Evolutionary conservation across 768 basidiomycete species (phyloP), one percentile per base, ranked within the genome.

Genomic region (Termitomyces sp.): DNA sequence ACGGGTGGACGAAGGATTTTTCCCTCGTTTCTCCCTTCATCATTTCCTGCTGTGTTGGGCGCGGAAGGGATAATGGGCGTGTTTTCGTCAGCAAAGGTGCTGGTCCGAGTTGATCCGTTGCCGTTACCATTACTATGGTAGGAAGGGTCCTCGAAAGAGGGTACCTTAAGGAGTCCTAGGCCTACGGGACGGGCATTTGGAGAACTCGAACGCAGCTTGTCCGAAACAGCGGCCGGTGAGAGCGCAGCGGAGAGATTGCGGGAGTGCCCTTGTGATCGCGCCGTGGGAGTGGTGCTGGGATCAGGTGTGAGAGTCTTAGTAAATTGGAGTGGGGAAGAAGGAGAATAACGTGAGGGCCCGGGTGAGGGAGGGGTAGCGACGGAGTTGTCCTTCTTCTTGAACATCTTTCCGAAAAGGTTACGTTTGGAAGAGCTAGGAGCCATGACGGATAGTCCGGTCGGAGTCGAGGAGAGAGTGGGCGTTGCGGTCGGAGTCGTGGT

Each of bases 341-440:
- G 33, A 4, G 52, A 48, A 62, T 52, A 59, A 60, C 68, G 54
- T 59, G 70, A 52, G 63, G 63, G 63, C 56, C 64, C 52, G 42
- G 71, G 63, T 55, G 71, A 54, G 9, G 69, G 63, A 41, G 69
- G 61, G n/a, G 52, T 38, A 5, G 29, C 39, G 35, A 48, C 6
- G 11, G 49, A 23, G 15, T 12, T 54, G 42, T 66, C 61, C 40
- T 64, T 56, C n/a, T 78, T 82, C 64, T 81, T 87, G 75, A 92
- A 92, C 32, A 91, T 70, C 64, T 81, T 87, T 25, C 84, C 78
- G 58, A 91, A 88, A 18, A 92, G 79, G 57, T 82, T 85, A 20
- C 82, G 72, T 56, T 84, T 81, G 54, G 65, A 52, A 4, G 61
- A 50, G 32, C 35, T 36, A 7, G 59, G 38, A 18, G 44, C 27